Evolutionary conservation across 768 basidiomycete genomes (phyloP), one percentile per base, ranked within the genome.

Genomic region (Nidularia sp.): DNA sequence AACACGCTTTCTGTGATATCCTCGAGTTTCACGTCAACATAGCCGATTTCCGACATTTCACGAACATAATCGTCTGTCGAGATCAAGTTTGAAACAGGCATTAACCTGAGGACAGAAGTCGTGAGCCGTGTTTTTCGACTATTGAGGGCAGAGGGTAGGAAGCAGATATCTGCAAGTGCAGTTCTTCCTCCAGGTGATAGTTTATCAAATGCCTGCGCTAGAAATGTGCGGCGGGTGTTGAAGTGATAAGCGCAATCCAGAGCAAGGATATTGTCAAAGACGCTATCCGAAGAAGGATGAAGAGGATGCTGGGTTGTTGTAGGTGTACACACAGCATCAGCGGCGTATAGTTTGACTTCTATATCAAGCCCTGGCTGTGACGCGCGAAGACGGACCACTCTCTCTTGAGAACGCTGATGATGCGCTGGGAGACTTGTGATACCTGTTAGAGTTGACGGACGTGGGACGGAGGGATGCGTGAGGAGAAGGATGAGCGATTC

Each of bases 211-310:
- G 72, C 65, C 60, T 86, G 84, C 10, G 63, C 61, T 8, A 88
- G 70, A 60, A 88, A 86, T 5, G 50, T 54, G 5, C 57, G 55
- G 31, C 85, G 77, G 1, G 80, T 78, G 9, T 71, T 55, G 61
- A 86, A 87, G 60, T 88, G 85, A 60, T 86, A 87, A 2, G 84
- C 85, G 56, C 85, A 87, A 60, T 88, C 86, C 10, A 86, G 69
- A 0, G 82, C 83, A 25, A 85, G 69, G 34, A 87, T 77, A 13
- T 68, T 65, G 51, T 81, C 75, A 58, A 77, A 86, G 10, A 48
- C 35, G 10, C 50, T 48, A 7, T 42, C 45, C 4, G 67, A 60
- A 4, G 65, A 57, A 6, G 75, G 69, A 53, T 72, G 62, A 8
- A 84, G 67, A 29, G 83, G 84, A 54, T 82, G 81, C 6, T 54